phyloP scores from a whole-genome alignment of 1,284 basidiomycete genomes.

The Ustilago loliicola region DNA sequence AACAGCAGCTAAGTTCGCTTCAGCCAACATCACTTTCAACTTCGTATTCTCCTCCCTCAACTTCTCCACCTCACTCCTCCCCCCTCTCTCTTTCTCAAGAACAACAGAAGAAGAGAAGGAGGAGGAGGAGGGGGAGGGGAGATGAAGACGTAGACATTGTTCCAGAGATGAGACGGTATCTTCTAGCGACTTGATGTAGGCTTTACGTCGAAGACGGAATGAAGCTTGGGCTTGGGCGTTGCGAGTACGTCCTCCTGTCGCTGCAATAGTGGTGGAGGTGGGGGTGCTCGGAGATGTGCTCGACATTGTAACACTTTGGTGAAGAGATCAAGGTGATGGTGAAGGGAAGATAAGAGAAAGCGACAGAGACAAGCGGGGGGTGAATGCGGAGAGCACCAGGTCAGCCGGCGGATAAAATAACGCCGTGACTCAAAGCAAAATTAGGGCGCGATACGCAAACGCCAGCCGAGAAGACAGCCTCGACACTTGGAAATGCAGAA shows the following conservation, averaged over 20 bases:
- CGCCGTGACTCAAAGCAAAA: neutral
- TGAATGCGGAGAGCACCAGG: neutral
- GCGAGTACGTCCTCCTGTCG: constrained; percentile 23
- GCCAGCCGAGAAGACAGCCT: no score
- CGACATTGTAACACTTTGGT: neutral
- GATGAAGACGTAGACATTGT: constrained; percentile 24
- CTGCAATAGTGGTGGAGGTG: no score
- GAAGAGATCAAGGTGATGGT: constrained; percentile 12
- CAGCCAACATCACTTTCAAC: constrained; percentile 17
- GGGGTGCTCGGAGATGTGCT: no score
- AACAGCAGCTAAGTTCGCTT: constrained; percentile 30
- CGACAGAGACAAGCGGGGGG: no score
- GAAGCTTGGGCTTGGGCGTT: constrained; percentile 50
- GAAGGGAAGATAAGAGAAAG: neutral
- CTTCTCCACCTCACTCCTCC: neutral
- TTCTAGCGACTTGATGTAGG: constrained; percentile 48
- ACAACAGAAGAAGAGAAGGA: no score
- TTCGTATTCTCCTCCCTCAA: constrained; percentile 23
- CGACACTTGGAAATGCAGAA: no score
- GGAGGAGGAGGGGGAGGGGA: constrained; percentile 19
- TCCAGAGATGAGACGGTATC: constrained; percentile 44
- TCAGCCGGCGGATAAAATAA: neutral
- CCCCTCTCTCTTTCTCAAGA: neutral
- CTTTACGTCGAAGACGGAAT: constrained; percentile 33
- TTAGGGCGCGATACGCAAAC: neutral